Conservation (phyloP, 352 stramenopile species). For the Globisporangium nodosum region DNA sequence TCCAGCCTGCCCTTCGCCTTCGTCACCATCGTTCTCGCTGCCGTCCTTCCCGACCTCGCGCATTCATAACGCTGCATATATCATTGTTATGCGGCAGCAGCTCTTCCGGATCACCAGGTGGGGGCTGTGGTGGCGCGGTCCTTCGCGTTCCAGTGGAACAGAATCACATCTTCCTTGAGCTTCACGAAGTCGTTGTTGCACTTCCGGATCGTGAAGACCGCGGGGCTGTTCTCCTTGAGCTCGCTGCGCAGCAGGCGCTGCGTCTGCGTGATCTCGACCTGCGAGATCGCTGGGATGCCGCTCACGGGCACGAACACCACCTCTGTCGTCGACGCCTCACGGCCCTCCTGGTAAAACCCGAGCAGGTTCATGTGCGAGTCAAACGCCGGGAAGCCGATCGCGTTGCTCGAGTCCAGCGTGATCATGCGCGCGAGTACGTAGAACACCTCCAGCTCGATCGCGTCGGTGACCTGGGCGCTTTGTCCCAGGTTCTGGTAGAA, state of each 20-base stretch:
- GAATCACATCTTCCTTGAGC: slow-evolving; percentile 81
- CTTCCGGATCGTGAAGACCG: slow-evolving; percentile 58
- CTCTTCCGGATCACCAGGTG: slow-evolving; percentile 19
- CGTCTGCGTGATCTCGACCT: slow-evolving; percentile 61
- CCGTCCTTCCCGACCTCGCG: neutral
- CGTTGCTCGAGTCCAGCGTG: slow-evolving; percentile 58
- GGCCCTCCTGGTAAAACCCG: slow-evolving; percentile 76
- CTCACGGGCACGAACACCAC: slow-evolving; percentile 76
- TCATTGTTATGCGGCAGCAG: too few species aligned
- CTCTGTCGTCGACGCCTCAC: slow-evolving; percentile 69
- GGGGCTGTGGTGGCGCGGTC: slow-evolving; percentile 30
- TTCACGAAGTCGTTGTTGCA: slow-evolving; percentile 84
- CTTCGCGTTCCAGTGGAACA: slow-evolving; percentile 84
- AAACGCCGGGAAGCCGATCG: slow-evolving; percentile 77
- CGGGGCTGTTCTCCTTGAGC: slow-evolving; percentile 66
- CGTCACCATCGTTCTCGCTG: neutral
- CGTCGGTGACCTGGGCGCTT: slow-evolving; percentile 45
- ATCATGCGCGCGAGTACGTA: slow-evolving; percentile 77
- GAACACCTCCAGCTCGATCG: slow-evolving; percentile 80
- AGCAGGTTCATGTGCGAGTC: slow-evolving; percentile 63
- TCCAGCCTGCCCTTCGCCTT: neutral
- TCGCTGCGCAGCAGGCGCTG: slow-evolving; percentile 60
- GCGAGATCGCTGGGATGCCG: slow-evolving; percentile 68
- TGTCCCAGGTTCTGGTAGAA: slow-evolving; percentile 59
- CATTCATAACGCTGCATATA: neutral